These are phyloP conservation scores for Penicillium sclerotigenum DNA, from an alignment of 2,329 filamentous ascomycete species.

Conservation along the genomic window DNA sequence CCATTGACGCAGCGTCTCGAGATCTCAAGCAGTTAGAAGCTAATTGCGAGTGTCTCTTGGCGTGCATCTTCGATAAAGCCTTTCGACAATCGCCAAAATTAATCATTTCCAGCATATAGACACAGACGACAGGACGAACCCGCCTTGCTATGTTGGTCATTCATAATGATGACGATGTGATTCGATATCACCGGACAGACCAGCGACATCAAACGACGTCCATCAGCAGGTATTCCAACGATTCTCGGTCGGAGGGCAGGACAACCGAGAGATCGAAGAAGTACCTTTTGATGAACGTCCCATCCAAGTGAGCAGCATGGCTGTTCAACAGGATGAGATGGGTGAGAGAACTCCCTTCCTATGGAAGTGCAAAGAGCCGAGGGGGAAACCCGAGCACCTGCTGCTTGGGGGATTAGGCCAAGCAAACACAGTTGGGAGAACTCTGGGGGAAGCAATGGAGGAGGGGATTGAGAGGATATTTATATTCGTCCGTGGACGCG, in stretches of 20 bases:
- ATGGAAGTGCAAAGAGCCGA: background rate
- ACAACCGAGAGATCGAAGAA: background rate
- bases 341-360: background rate
- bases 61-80: too few relatives aligned
- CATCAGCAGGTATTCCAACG: background rate
- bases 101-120: background rate
- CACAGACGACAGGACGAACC: background rate
- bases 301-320: background rate
- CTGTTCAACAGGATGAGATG: background rate
- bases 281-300: background rate
- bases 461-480: background rate
- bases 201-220: background rate
- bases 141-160: background rate
- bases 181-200: background rate
- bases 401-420: background rate
- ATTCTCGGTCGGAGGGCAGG: background rate
- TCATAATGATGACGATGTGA: background rate
- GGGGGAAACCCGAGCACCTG: background rate
- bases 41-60: background rate
- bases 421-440: background rate
- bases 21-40: background rate
- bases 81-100: background rate
- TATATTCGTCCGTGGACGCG: background rate
- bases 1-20: background rate
- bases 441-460: background rate